Percentiles rank a stretch among this genome's conserved stretches.
These are phyloP conservation scores for Exophiala aquamarina DNA, from an alignment of 2,329 filamentous ascomycete genomes.

Conservation along the genomic window DNA sequence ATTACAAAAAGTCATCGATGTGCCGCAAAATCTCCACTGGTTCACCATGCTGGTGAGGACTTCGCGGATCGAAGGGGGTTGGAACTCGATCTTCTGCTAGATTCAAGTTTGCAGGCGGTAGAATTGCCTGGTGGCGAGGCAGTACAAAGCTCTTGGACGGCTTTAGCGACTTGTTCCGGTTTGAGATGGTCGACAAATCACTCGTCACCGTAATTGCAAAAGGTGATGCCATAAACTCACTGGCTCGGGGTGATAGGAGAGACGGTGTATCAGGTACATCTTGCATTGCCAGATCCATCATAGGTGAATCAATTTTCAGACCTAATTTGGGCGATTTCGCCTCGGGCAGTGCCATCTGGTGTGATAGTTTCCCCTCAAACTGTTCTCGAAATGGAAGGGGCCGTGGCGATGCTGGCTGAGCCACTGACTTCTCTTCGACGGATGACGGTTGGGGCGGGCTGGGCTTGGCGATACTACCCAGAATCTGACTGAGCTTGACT, in stretches of 20 bases:
- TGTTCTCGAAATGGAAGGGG: constrained; percentile 29
- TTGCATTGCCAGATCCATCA: constrained; percentile 40
- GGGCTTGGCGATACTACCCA: constrained; percentile 11
- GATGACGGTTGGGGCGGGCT: constrained; percentile 1
- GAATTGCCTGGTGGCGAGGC: constrained; percentile 10
- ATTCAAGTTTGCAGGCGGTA: not conserved
- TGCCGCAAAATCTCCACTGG: constrained; percentile 26
- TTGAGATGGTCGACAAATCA: constrained; percentile 30
- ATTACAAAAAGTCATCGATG: constrained; percentile 29
- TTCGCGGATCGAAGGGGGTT: constrained; percentile 25
- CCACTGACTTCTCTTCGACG: not conserved
- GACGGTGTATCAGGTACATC: constrained; percentile 38
- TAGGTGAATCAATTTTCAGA: constrained; percentile 27
- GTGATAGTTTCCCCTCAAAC: constrained; percentile 14
- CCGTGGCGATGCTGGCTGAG: constrained; percentile 17
- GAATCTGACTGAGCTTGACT: constrained; percentile 14
- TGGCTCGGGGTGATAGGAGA: constrained; percentile 46
- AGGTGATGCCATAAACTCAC: constrained; percentile 42
- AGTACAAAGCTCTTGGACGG: constrained; percentile 5
- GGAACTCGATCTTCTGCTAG: constrained; percentile 9
- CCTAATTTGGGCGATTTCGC: constrained; percentile 28
- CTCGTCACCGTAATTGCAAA: constrained; percentile 37
- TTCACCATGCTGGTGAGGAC: constrained; percentile 28
- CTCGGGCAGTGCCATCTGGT: constrained; percentile 19
- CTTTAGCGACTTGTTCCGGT: not conserved